phyloP scores from a whole-genome alignment of 1,139 yeast species.

The Protomyces arabidopsidicola region DNA sequence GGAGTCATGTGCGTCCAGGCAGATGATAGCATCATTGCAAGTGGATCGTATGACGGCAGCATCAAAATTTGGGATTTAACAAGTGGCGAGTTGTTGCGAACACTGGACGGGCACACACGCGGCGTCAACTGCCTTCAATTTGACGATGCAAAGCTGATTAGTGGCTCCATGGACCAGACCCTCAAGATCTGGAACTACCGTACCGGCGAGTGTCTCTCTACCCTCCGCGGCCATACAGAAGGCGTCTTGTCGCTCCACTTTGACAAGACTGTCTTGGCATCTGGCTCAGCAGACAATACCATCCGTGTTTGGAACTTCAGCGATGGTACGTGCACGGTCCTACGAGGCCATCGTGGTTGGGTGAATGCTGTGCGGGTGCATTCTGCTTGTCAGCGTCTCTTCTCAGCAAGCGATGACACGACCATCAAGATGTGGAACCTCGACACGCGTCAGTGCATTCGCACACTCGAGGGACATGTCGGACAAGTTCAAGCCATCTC shows the following conservation, averaged over 20 bases:
- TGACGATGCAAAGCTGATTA: slow-evolving; percentile 80
- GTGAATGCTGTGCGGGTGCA: slow-evolving; percentile 87
- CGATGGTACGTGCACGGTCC: slow-evolving; percentile 81
- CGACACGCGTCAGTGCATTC: slow-evolving; percentile 68
- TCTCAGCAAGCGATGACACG: slow-evolving; percentile 85
- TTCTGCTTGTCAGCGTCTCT: slow-evolving; percentile 68
- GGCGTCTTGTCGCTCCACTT: slow-evolving; percentile 79
- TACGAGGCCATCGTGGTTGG: slow-evolving; percentile 90
- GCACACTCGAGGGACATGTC: slow-evolving; percentile 61
- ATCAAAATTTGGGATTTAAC: slow-evolving; percentile 96
- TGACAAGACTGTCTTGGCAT: slow-evolving; percentile 74
- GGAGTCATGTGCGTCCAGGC: slow-evolving; percentile 84
- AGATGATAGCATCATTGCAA: slow-evolving; percentile 52
- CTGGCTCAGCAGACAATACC: slow-evolving; percentile 88
- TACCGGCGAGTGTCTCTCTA: slow-evolving; percentile 88
- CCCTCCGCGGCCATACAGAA: slow-evolving; percentile 88
- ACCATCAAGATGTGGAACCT: slow-evolving; percentile 95
- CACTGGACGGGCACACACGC: slow-evolving; percentile 75
- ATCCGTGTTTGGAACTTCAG: slow-evolving; percentile 96
- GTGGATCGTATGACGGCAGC: slow-evolving; percentile 70
- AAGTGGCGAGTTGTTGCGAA: slow-evolving; percentile 65
- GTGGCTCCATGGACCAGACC: slow-evolving; percentile 87
- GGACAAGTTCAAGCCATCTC: slow-evolving; percentile 42
- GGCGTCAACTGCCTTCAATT: slow-evolving; percentile 85
- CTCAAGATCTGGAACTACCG: slow-evolving; percentile 94